These are phyloP conservation scores for Colletotrichum lindemuthianum DNA, from an alignment of 2,329 filamentous ascomycete species.

Conservation along the genomic window DNA sequence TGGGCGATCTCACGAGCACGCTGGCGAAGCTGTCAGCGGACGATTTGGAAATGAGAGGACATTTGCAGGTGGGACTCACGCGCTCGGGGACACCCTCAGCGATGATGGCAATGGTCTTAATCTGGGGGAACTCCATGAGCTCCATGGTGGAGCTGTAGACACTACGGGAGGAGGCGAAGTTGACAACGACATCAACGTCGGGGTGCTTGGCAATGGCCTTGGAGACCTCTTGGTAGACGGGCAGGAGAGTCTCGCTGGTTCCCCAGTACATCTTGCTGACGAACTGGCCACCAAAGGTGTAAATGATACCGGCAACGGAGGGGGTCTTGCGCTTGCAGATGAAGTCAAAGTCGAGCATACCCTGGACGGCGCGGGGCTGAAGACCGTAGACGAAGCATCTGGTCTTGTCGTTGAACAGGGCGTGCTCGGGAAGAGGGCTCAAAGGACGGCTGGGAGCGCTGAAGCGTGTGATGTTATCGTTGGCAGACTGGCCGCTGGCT, in stretches of 20 bases:
- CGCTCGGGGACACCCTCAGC: conserved; percentile 98
- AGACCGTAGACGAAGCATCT: conserved; percentile 99
- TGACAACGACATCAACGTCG: conserved; percentile 97
- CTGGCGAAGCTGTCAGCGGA: conserved; percentile 53
- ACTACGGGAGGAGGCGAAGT: conserved; percentile 98
- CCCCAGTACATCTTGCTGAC: conserved; percentile 99
- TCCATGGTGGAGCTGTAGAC: conserved; percentile 99
- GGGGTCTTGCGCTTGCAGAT: conserved; percentile 99
- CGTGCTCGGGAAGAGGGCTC: conserved; percentile 87
- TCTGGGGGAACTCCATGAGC: conserved; percentile 95
- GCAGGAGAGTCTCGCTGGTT: conserved; percentile 97
- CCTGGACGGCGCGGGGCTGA: conserved; percentile 91
- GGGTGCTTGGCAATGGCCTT: conserved; percentile 97
- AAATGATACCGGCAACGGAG: conserved; percentile 98
- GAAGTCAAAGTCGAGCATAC: conserved; percentile 99
- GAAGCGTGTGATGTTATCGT: conserved; percentile 99
- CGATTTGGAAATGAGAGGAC: not conserved
- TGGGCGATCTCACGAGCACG: conserved; percentile 98
- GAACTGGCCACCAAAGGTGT: conserved; percentile 99
- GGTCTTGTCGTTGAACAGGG: conserved; percentile 99
- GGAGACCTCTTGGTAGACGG: conserved; percentile 93
- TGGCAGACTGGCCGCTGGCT: conserved; percentile 73
- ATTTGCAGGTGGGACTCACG: conserved; percentile 64
- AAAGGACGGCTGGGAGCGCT: conserved; percentile 89
- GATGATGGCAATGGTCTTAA: conserved; percentile 99